phyloP scores from a whole-genome alignment of 345 rosid genomes.

The Lagerstroemia speciosa region DNA sequence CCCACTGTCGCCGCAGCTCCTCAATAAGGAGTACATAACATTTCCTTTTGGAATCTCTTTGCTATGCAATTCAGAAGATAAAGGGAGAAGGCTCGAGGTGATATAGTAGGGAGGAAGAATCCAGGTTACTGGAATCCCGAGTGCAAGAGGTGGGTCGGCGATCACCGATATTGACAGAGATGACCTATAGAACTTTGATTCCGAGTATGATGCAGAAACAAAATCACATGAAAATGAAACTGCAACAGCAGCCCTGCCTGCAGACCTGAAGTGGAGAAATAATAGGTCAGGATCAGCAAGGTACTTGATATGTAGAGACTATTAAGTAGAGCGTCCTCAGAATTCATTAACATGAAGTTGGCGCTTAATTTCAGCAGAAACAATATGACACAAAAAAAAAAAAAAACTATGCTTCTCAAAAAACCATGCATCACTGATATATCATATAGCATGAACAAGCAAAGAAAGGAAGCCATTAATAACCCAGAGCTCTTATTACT shows the following conservation, averaged over 20 bases:
- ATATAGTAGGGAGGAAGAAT: constrained; percentile 76
- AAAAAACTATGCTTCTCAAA: too few relatives aligned
- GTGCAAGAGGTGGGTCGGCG: constrained; percentile 81
- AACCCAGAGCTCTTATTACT: too few relatives aligned
- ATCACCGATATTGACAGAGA: constrained; percentile 51
- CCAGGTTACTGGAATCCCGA: constrained; percentile 83
- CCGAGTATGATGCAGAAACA: constrained; percentile 45
- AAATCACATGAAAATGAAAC: constrained; percentile 81
- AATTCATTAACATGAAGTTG: not conserved
- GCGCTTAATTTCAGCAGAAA: not conserved
- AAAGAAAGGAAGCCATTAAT: not conserved
- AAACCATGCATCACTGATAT: not conserved
- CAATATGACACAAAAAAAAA: not conserved
- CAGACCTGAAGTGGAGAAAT: constrained; percentile 44
- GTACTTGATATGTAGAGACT: constrained; percentile 9
- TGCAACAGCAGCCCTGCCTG: constrained; percentile 60
- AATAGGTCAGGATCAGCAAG: constrained; percentile 15
- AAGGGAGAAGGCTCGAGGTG: constrained; percentile 62
- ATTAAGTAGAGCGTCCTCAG: constrained; percentile 4
- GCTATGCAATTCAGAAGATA: constrained; percentile 36
- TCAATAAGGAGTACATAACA: constrained; percentile 56
- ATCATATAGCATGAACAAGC: not conserved
- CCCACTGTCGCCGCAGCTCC: constrained; percentile 43
- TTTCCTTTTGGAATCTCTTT: constrained; percentile 47
- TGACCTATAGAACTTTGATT: constrained; percentile 60